These are phyloP conservation scores for Musa beccarii DNA, from an alignment of 176 grass and related monocot genomes.

Conservation along the genomic window DNA sequence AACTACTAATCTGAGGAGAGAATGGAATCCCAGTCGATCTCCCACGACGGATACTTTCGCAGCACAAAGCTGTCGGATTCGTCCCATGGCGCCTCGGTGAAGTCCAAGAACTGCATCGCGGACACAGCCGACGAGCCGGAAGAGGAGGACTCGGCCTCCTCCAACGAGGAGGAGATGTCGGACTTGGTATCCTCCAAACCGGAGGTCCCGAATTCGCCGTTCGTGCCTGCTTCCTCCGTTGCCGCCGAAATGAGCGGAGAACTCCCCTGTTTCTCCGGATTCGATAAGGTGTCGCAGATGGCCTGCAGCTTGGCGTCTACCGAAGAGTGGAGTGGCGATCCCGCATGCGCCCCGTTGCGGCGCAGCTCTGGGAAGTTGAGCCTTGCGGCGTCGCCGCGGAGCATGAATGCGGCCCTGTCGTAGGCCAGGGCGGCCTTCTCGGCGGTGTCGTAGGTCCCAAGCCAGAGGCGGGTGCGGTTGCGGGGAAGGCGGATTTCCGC, in stretches of 20 bases:
- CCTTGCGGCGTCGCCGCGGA: conserved; percentile 53
- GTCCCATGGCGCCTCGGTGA: conserved; percentile 82
- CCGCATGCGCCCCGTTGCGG: conserved; percentile 12
- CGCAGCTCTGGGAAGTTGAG: conserved; percentile 67
- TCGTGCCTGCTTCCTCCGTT: background rate
- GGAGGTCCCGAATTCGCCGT: background rate
- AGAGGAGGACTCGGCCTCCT: conserved; percentile 6
- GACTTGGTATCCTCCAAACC: conserved; percentile 14
- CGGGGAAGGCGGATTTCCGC: conserved; percentile 77
- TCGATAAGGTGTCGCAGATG: conserved; percentile 1
- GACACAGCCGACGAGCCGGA: conserved; percentile 8
- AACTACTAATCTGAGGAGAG: conserved; percentile 28
- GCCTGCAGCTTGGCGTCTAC: conserved; percentile 18
- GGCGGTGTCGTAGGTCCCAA: conserved; percentile 94
- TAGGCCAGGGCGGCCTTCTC: conserved; percentile 77
- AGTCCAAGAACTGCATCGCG: conserved; percentile 40
- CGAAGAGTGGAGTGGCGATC: conserved; percentile 16
- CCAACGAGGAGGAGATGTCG: conserved; percentile 9
- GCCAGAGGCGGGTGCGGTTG: conserved; percentile 64
- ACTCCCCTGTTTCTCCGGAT: background rate
- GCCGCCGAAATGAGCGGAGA: background rate
- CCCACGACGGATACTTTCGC: conserved; percentile 78
- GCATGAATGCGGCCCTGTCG: conserved; percentile 58
- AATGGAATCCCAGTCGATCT: conserved; percentile 93
- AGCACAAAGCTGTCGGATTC: conserved; percentile 50